These are phyloP conservation scores for Beauveria medogensis DNA, from an alignment of 2,329 filamentous ascomycete genomes.

Conservation along the genomic window DNA sequence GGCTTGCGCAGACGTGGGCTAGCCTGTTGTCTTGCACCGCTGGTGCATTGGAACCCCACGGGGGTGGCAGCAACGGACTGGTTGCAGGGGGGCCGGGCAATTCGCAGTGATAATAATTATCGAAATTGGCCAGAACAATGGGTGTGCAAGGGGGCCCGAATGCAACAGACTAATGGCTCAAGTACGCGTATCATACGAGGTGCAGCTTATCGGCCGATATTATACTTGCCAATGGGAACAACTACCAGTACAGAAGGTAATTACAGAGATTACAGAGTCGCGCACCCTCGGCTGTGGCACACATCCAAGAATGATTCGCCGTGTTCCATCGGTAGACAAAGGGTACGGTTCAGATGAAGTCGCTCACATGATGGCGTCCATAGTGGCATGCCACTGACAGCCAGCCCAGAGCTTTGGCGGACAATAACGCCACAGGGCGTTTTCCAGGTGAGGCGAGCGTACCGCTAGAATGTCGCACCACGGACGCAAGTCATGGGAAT, in stretches of 20 bases:
- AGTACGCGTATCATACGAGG: background rate
- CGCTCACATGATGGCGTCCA: constrained; percentile 7
- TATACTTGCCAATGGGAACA: background rate
- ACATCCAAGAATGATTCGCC: background rate
- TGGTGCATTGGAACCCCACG: constrained; percentile 7
- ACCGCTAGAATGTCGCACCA: background rate
- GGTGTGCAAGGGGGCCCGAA: background rate
- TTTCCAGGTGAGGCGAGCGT: constrained; percentile 9
- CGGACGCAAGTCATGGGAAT: background rate
- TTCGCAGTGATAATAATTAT: background rate
- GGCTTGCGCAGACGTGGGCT: constrained; percentile 8
- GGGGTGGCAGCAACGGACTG: constrained; percentile 2
- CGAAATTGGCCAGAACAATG: background rate
- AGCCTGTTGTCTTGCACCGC: background rate
- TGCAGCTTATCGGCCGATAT: background rate
- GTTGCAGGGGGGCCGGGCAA: constrained; percentile 1
- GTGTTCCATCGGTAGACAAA: background rate
- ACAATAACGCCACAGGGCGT: constrained; percentile 1
- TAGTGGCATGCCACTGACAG: background rate
- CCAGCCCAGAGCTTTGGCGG: background rate
- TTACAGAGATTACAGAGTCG: background rate
- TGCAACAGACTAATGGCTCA: background rate
- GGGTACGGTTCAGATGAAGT: background rate
- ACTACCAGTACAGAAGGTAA: background rate
- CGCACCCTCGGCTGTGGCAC: background rate